Percentiles rank a stretch among this genome's conserved stretches.
Conservation (phyloP, 2,329 filamentous ascomycete species). For the Pyrenophora seminiperda region DNA sequence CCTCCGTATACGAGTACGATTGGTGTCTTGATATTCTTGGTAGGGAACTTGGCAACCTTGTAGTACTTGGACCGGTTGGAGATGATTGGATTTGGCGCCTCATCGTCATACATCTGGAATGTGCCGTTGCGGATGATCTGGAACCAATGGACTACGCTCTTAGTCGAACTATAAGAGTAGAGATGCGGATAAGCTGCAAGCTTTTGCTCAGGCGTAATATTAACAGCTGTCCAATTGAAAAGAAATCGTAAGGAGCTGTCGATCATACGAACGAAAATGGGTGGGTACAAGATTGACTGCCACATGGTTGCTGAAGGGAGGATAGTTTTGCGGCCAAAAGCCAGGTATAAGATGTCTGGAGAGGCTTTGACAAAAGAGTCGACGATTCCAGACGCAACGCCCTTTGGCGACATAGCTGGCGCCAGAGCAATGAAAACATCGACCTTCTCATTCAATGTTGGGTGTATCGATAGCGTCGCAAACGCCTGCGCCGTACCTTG, state of each 20-base stretch:
- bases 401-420: slow-evolving; percentile 94
- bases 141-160: slow-evolving; percentile 98
- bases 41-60: slow-evolving; percentile 95
- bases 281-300: slow-evolving; percentile 94
- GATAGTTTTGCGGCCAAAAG: slow-evolving; percentile 90
- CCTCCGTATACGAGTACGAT: slow-evolving; percentile 93
- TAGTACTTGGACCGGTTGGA: slow-evolving; percentile 81
- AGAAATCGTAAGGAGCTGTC: slow-evolving; percentile 81
- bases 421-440: slow-evolving; percentile 96
- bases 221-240: slow-evolving; percentile 86
- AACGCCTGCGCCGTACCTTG: slow-evolving; percentile 98
- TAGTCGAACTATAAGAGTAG: slow-evolving; percentile 95
- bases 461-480: slow-evolving; percentile 89
- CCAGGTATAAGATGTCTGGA: slow-evolving; percentile 86
- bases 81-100: slow-evolving; percentile 77
- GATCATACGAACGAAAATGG: slow-evolving; percentile 86
- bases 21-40: slow-evolving; percentile 94
- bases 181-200: slow-evolving; percentile 93
- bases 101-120: slow-evolving; percentile 99
- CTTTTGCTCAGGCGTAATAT: slow-evolving; percentile 87
- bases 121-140: slow-evolving; percentile 96
- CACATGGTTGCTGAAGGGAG: slow-evolving; percentile 94
- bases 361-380: slow-evolving; percentile 93
- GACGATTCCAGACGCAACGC: slow-evolving; percentile 86
- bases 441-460: slow-evolving; percentile 86